A percentile compares a stretch with the other conserved stretches of the same genome.
Conservation (phyloP, 306 rosid species). For the Trifolium repens region DNA sequence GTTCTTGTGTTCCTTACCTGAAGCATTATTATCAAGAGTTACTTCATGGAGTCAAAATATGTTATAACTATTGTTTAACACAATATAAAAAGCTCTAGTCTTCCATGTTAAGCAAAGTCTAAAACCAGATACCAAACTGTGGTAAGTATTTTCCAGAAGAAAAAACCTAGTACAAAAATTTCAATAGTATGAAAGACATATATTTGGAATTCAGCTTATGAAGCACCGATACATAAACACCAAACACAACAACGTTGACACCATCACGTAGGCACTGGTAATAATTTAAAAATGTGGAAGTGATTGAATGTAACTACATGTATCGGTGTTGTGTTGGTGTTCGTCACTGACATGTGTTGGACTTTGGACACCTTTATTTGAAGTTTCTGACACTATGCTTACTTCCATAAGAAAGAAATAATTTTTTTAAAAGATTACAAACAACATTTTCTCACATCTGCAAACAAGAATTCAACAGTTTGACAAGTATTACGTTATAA, state of each 20-base stretch:
- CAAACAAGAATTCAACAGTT: constrained; percentile 21
- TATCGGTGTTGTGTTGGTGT: background rate
- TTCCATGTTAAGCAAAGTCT: constrained; percentile 1
- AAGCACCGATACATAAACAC: background rate
- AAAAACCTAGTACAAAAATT: constrained; percentile 18
- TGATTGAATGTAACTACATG: background rate
- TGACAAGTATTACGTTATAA: constrained; percentile 25
- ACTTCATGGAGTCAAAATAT: background rate
- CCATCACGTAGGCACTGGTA: background rate
- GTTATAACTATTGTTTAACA: constrained; percentile 7
- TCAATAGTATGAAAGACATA: constrained; percentile 18
- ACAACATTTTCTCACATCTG: constrained; percentile 1
- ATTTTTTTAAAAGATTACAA: background rate
- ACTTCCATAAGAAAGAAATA: background rate
- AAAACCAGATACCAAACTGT: constrained; percentile 14
- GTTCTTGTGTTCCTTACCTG: constrained; percentile 88
- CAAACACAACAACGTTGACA: background rate
- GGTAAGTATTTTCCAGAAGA: background rate
- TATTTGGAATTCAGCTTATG: background rate
- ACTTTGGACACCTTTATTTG: background rate
- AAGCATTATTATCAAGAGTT: constrained; percentile 33
- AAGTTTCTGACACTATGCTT: background rate
- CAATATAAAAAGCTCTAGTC: background rate
- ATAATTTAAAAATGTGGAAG: background rate
- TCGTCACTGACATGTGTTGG: background rate